Evolutionary conservation across 2,329 filamentous ascomycete genomes (phyloP).

Genomic region (Arachnopeziza araneosa): DNA sequence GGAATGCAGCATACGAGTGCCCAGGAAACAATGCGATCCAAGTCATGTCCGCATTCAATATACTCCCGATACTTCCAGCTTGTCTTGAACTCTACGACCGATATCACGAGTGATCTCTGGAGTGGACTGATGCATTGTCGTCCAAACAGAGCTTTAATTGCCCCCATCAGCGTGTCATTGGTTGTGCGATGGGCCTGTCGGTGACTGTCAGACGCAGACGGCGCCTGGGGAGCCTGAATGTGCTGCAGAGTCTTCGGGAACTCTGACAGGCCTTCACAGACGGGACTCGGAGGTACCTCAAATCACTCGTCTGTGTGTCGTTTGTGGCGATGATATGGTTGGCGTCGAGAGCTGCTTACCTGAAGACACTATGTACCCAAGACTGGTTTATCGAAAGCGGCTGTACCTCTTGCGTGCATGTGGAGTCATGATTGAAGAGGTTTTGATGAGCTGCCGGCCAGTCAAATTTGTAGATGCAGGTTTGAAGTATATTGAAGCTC

Average conservation of each 20-base stretch:
- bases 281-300: constrained; percentile 24
- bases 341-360: not conserved
- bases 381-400: not conserved
- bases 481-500: not conserved
- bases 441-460: not conserved
- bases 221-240: constrained; percentile 1
- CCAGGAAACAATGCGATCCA: not conserved
- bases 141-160: constrained; percentile 16
- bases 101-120: not conserved
- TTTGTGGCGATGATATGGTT: constrained; percentile 8
- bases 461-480: not conserved
- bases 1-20: not conserved
- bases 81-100: not conserved
- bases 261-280: constrained; percentile 2
- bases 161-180: constrained; percentile 1
- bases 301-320: constrained; percentile 2
- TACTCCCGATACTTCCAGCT: constrained; percentile 1
- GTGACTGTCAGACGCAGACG: constrained; percentile 10
- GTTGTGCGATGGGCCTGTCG: constrained; percentile 12
- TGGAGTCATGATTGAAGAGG: not conserved
- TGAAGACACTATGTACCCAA: not conserved
- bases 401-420: not conserved
- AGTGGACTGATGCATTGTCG: constrained; percentile 9
- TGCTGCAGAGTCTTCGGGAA: constrained; percentile 6
- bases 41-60: not conserved